These are phyloP conservation scores for Ustilago loliicola DNA, from an alignment of 1,284 basidiomycete species.

Conservation along the genomic window DNA sequence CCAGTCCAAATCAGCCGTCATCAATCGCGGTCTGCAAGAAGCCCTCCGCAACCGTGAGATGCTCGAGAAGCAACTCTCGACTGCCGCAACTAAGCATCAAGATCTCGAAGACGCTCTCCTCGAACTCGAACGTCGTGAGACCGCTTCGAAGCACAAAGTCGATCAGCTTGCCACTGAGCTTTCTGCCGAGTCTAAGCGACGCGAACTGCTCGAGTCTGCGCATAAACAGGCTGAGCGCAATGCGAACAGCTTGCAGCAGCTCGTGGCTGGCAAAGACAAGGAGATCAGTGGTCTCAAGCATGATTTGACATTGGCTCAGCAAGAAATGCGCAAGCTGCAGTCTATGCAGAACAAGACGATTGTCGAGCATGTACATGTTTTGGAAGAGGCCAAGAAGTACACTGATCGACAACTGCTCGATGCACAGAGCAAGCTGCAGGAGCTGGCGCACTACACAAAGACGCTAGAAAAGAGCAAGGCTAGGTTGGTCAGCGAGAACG, in stretches of 20 bases:
- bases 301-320: slow-evolving; percentile 79
- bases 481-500: slow-evolving; percentile 83
- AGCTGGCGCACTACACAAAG: slow-evolving; percentile 81
- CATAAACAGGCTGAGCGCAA: slow-evolving; percentile 76
- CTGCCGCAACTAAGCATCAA: slow-evolving; percentile 74
- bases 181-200: slow-evolving; percentile 57
- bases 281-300: slow-evolving; percentile 84
- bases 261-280: slow-evolving; percentile 79
- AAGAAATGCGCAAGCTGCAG: slow-evolving; percentile 74
- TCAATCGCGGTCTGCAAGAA: slow-evolving; percentile 51
- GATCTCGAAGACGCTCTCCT: slow-evolving; percentile 63
- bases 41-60: slow-evolving; percentile 41
- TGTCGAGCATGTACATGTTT: slow-evolving; percentile 97
- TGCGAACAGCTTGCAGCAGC: slow-evolving; percentile 76
- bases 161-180: slow-evolving; percentile 62
- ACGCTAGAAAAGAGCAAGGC: slow-evolving; percentile 85
- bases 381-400: slow-evolving; percentile 95
- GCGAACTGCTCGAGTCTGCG: slow-evolving; percentile 67
- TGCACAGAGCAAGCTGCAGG: slow-evolving; percentile 81
- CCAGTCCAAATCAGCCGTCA: slow-evolving; percentile 71
- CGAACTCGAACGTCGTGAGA: slow-evolving; percentile 56
- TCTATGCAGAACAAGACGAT: slow-evolving; percentile 95
- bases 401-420: slow-evolving; percentile 92
- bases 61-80: slow-evolving; percentile 81
- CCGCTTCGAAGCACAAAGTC: slow-evolving; percentile 56